phyloP scores from a whole-genome alignment of 768 basidiomycete genomes.

The Termitomyces sp. region DNA sequence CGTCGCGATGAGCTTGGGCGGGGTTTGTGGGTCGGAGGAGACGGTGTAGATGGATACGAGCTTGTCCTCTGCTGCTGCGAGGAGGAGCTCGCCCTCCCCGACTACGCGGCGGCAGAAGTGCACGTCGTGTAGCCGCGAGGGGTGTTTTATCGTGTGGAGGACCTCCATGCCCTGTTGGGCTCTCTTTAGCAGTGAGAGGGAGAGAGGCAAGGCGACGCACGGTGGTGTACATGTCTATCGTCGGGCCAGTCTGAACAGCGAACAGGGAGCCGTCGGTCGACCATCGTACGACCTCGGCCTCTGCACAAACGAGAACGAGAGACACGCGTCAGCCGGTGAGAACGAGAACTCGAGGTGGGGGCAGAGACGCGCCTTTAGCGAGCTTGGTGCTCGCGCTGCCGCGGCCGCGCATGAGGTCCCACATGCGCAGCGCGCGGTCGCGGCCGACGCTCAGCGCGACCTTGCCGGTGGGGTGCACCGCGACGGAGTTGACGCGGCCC shows the following conservation, averaged over 20 bases:
- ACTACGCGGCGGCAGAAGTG: conserved; percentile 62
- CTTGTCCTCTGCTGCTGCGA: conserved; percentile 88
- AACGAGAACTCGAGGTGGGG: no score
- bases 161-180: conserved; percentile 66
- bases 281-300: conserved; percentile 93
- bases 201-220: conserved; percentile 33
- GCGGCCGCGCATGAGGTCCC: conserved; percentile 96
- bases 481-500: conserved; percentile 83
- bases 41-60: conserved; percentile 76
- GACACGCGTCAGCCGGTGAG: not conserved
- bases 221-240: conserved; percentile 79
- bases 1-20: conserved; percentile 60
- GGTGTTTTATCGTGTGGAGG: conserved; percentile 66
- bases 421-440: conserved; percentile 90
- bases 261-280: conserved; percentile 73
- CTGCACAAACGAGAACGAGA: conserved; percentile 35
- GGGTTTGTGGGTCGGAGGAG: conserved; percentile 32
- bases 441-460: conserved; percentile 88
- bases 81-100: conserved; percentile 59
- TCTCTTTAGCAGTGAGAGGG: not conserved
- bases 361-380: conserved; percentile 61
- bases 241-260: conserved; percentile 69
- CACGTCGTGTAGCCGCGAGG: conserved; percentile 81
- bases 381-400: conserved; percentile 86
- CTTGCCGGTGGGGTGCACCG: conserved; percentile 91